Evolutionary conservation across 1,284 basidiomycete genomes (phyloP).

Genomic region (Flammula alnicola): DNA sequence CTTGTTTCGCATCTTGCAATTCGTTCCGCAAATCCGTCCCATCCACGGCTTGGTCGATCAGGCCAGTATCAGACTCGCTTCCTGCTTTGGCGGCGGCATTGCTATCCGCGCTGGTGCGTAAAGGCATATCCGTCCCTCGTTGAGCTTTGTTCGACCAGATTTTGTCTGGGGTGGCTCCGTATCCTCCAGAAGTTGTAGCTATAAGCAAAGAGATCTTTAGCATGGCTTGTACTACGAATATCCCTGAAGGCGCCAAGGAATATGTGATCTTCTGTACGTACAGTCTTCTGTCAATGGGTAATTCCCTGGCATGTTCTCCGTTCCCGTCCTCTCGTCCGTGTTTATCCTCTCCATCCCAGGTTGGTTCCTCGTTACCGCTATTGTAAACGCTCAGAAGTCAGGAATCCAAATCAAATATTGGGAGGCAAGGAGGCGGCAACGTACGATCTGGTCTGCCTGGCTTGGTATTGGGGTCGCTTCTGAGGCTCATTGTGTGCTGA

Average conservation of each 20-base stretch:
- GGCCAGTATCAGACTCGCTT: constrained; percentile 15
- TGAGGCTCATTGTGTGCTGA: constrained; percentile 11
- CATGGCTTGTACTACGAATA: background rate
- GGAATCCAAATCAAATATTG: background rate
- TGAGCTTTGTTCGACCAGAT: constrained; percentile 18
- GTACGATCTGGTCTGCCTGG: constrained; percentile 16
- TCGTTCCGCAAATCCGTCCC: constrained; percentile 16
- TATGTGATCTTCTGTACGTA: too few species aligned
- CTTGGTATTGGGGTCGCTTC: constrained; percentile 10
- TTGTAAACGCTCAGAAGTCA: background rate
- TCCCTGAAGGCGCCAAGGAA: too few species aligned
- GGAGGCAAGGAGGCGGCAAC: background rate
- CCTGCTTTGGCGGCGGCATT: background rate
- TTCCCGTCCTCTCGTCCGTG: constrained; percentile 7
- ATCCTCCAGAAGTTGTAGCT: constrained; percentile 21
- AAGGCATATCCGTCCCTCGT: constrained; percentile 13
- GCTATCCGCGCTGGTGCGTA: background rate
- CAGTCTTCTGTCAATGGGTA: constrained; percentile 12
- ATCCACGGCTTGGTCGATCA: constrained; percentile 20
- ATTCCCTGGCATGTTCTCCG: constrained; percentile 13
- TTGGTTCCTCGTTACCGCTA: constrained; percentile 17
- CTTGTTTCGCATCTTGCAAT: constrained; percentile 20
- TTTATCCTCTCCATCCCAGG: constrained; percentile 12
- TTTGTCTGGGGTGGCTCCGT: constrained; percentile 15
- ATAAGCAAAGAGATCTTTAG: background rate